Percentiles rank a stretch among this genome's conserved stretches.
These are phyloP conservation scores for Vitis hybrid DNA, from an alignment of 177 flowering plant genomes.

Conservation along the genomic window DNA sequence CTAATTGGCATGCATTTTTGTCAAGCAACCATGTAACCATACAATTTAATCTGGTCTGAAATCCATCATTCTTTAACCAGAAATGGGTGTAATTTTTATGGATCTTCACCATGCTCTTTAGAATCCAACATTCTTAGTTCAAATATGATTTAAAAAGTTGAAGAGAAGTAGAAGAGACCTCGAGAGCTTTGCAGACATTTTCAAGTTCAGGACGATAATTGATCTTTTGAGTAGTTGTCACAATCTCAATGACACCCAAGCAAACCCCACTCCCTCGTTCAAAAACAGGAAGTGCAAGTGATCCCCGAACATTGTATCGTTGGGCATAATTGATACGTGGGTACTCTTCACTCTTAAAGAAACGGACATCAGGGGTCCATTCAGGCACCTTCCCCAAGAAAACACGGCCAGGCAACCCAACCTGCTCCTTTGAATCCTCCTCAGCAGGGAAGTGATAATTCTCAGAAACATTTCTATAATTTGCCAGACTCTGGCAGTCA, in stretches of 20 bases:
- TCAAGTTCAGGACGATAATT: conserved; percentile 67
- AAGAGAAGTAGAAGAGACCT: conserved; percentile 42
- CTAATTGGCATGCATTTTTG: background rate
- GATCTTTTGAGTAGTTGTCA: conserved; percentile 57
- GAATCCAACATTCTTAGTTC: background rate
- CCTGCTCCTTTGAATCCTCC: conserved; percentile 40
- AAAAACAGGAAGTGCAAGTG: conserved; percentile 81
- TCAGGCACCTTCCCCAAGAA: conserved; percentile 72
- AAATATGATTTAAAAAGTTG: background rate
- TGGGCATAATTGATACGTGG: conserved; percentile 62
- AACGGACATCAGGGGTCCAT: conserved; percentile 88
- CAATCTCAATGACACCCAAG: conserved; percentile 83
- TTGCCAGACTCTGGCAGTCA: conserved; percentile 37
- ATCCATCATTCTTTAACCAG: conserved; percentile 4
- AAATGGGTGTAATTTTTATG: background rate
- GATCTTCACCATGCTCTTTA: background rate
- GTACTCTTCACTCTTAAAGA: conserved; percentile 64
- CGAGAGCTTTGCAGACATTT: conserved; percentile 73
- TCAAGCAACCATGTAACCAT: background rate
- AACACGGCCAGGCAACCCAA: conserved; percentile 81
- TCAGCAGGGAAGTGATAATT: conserved; percentile 66
- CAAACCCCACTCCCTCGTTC: conserved; percentile 62
- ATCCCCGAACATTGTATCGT: conserved; percentile 57
- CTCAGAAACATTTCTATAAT: conserved; percentile 54
- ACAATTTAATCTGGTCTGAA: background rate